Evolutionary conservation across 352 stramenopile species (phyloP).

Genomic region (Poterioochromonas sp.): DNA sequence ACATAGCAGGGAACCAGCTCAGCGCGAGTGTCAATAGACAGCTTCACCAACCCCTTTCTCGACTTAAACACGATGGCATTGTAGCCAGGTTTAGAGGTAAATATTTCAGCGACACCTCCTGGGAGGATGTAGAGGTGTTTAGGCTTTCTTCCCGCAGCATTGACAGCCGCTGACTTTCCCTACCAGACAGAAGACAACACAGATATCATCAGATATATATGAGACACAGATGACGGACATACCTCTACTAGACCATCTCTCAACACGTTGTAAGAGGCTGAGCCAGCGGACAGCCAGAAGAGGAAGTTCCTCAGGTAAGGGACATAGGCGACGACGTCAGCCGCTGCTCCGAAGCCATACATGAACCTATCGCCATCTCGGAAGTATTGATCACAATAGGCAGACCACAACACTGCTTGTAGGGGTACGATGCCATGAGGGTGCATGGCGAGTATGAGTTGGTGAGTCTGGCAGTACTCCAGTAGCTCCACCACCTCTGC

Average conservation of each 20-base stretch:
- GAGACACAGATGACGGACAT: neutral
- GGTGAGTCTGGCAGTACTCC: neutral
- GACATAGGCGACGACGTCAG: conserved; percentile 32
- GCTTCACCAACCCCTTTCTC: conserved; percentile 16
- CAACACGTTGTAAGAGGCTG: conserved; percentile 26
- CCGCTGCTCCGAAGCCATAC: conserved; percentile 36
- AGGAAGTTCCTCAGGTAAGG: conserved; percentile 35
- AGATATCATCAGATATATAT: neutral
- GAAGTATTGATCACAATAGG: conserved; percentile 37
- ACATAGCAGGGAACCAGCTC: conserved; percentile 33
- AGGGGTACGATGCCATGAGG: conserved; percentile 36
- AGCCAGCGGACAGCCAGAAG: conserved; percentile 25
- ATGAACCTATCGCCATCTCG: neutral
- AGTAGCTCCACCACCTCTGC: neutral
- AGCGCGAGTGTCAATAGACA: conserved; percentile 22
- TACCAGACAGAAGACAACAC: neutral
- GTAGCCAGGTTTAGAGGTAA: conserved; percentile 9
- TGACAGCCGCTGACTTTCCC: neutral
- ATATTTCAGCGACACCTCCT: conserved; percentile 35
- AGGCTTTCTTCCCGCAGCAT: conserved; percentile 2
- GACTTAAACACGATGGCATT: conserved; percentile 33
- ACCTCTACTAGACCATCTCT: conserved; percentile 22
- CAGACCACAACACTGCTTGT: conserved; percentile 33
- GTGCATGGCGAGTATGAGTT: conserved; percentile 35
- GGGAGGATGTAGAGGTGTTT: conserved; percentile 34